Percentiles rank a stretch among this genome's conserved stretches.
phyloP scores from a whole-genome alignment of 2,329 filamentous ascomycete genomes.

The Orbilia oligospora region DNA sequence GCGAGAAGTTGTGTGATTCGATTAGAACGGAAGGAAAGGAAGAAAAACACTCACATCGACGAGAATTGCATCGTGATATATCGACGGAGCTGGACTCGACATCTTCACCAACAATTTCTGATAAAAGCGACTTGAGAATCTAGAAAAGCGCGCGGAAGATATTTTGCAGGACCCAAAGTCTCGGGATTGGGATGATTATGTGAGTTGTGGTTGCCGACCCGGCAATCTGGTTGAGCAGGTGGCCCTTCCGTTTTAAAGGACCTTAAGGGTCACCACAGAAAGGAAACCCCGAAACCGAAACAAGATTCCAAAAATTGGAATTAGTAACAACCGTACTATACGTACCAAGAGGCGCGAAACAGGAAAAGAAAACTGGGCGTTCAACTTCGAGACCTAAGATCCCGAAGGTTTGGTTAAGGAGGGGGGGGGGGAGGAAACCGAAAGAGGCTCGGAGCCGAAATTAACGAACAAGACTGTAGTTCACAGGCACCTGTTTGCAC shows the following conservation, averaged over 20 bases:
- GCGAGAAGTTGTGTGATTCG: not conserved
- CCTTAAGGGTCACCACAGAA: conserved; percentile 41
- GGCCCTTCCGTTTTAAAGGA: conserved; percentile 58
- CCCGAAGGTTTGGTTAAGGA: conserved; percentile 59
- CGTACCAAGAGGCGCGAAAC: conserved; percentile 31
- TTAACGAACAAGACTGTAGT: conserved; percentile 23
- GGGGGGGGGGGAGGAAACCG: conserved; percentile 19
- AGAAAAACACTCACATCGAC: conserved; percentile 46
- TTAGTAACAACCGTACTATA: conserved; percentile 22
- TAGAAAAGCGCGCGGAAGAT: conserved; percentile 35
- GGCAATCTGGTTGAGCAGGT: conserved; percentile 57
- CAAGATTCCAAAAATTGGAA: conserved; percentile 32
- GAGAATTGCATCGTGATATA: conserved; percentile 49
- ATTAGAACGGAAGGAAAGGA: not conserved
- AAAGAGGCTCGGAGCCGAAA: conserved; percentile 30
- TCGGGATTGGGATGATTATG: conserved; percentile 56
- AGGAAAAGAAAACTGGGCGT: conserved; percentile 33
- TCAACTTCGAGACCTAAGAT: conserved; percentile 31
- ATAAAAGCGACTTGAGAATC: conserved; percentile 13
- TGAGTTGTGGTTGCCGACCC: conserved; percentile 58
- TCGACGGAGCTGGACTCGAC: conserved; percentile 53
- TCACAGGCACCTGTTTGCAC: conserved; percentile 3
- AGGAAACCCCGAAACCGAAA: conserved; percentile 28
- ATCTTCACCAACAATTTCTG: conserved; percentile 25
- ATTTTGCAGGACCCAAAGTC: conserved; percentile 55